Conservation (phyloP, 192 early-diverging fungal genomes). For the Obelidium mucronatum region DNA sequence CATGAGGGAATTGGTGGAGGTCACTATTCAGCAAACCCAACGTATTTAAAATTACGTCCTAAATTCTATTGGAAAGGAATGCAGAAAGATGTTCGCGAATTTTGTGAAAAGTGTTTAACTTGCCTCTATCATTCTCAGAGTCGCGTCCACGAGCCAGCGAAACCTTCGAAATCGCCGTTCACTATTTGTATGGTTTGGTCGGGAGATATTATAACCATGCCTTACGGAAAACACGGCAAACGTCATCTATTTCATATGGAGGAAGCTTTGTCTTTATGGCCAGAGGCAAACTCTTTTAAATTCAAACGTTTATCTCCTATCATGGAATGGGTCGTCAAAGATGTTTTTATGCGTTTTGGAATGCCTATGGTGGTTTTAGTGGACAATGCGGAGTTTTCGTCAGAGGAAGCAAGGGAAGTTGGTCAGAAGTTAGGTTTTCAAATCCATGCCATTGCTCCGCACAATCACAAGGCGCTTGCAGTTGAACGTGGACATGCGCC, state of each 20-base stretch:
- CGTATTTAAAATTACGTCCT: background rate
- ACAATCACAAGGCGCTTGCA: background rate
- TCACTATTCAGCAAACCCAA: background rate
- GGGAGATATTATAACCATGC: background rate
- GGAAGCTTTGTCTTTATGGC: background rate
- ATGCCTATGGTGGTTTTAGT: constrained; percentile 5
- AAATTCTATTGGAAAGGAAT: background rate
- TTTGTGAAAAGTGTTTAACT: background rate
- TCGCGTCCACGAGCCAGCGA: background rate
- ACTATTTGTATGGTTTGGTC: background rate
- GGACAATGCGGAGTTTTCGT: background rate
- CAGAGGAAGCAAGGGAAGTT: background rate
- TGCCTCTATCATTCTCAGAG: background rate
- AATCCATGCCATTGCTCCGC: background rate
- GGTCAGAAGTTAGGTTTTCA: background rate
- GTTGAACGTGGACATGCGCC: background rate
- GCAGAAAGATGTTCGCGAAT: background rate
- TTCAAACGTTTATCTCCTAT: background rate
- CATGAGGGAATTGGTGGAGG: background rate
- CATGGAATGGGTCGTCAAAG: background rate
- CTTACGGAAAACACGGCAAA: background rate
- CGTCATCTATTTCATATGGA: constrained; percentile 1
- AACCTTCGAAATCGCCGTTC: background rate
- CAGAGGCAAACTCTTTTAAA: background rate
- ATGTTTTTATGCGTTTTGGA: background rate